Evolutionary conservation across 345 rosid species (phyloP), one percentile per base, ranked within the genome.

Genomic region (Mangifera indica): DNA sequence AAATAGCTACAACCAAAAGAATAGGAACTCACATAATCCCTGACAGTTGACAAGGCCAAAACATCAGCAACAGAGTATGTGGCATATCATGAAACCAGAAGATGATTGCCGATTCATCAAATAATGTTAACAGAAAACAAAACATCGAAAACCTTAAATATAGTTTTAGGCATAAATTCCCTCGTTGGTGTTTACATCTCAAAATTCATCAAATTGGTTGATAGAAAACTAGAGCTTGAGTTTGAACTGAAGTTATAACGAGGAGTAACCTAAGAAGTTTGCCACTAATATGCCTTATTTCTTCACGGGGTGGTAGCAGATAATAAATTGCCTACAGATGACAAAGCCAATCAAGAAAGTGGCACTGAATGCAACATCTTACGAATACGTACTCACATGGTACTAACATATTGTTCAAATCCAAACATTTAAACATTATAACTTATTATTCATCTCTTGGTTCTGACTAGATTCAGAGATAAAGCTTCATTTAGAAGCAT

Each of bases 401-500:
- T 56, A 63, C 29, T 5, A 21, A 6, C 14, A 64, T 65, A 56
- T 26, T 52, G 4, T 5, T 17, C 60, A 9, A 20, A 54, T 46
- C 59, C 45, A 63, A 63, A 32, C 20, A 17, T 25, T 15, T 24
- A 10, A 44, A 74, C 20, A 17, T 25, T 15, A 37, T 15, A 44
- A 74, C 20, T 62, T 54, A 40, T 53, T 49, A 62, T 18, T 5
- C 42, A 54, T n/a, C 65, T 53, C 64, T 56, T 10, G 65, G 65
- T 42, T 18, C 65, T 60, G 17, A 29, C 22, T 54, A 21, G 53
- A 10, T 46, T 9, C 62, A 26, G 20, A 21, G 14, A 20, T 26
- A 15, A 46, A 12, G 7, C 34, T 57, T 45, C 25, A 4, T 73
- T 57, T 11, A 15, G 56, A 70, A 22, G 29, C 53, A 54, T 21